Evolutionary conservation across 495 filamentous ascomycete genomes (phyloP).

Genomic region (Penicillium salamii): DNA sequence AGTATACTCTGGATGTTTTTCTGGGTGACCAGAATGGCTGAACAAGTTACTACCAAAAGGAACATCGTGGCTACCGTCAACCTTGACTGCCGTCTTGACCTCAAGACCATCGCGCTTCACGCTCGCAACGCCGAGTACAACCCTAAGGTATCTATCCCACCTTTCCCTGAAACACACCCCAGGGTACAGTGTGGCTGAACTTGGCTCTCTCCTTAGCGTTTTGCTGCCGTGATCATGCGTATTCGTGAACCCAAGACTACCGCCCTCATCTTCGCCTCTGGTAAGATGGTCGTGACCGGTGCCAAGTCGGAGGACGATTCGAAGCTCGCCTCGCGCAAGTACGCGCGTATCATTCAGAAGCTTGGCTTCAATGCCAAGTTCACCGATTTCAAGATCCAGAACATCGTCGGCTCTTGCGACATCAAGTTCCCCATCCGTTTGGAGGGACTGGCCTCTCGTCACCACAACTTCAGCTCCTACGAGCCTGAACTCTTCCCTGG

Average conservation of each 20-base stretch:
- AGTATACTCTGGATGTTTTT: slow-evolving; percentile 62
- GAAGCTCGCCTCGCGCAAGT: slow-evolving; percentile 94
- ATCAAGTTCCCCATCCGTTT: slow-evolving; percentile 99
- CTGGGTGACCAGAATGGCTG: slow-evolving; percentile 46
- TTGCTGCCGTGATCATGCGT: slow-evolving; percentile 99
- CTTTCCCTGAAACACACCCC: slow-evolving; percentile 39
- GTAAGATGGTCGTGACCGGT: slow-evolving; percentile 99
- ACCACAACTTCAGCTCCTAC: slow-evolving; percentile 99
- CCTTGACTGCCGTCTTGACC: slow-evolving; percentile 93
- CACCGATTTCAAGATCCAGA: slow-evolving; percentile 99
- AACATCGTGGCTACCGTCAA: slow-evolving; percentile 99
- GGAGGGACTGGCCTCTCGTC: slow-evolving; percentile 89
- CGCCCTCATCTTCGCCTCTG: slow-evolving; percentile 93
- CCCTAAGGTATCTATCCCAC: slow-evolving; percentile 69
- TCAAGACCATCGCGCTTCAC: slow-evolving; percentile 98
- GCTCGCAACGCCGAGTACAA: slow-evolving; percentile 99
- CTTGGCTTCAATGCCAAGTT: slow-evolving; percentile 99
- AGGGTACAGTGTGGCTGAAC: slow-evolving; percentile 48
- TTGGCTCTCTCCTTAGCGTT: slow-evolving; percentile 71
- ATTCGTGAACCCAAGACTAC: slow-evolving; percentile 99
- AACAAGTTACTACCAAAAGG: slow-evolving; percentile 71
- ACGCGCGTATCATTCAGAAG: slow-evolving; percentile 99
- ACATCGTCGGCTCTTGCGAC: slow-evolving; percentile 97
- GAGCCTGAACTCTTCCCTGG: slow-evolving; percentile 98
- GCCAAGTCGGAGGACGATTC: slow-evolving; percentile 98